Evolutionary conservation across 2,329 filamentous ascomycete genomes (phyloP).

Genomic region (Trichoderma simmonsii): DNA sequence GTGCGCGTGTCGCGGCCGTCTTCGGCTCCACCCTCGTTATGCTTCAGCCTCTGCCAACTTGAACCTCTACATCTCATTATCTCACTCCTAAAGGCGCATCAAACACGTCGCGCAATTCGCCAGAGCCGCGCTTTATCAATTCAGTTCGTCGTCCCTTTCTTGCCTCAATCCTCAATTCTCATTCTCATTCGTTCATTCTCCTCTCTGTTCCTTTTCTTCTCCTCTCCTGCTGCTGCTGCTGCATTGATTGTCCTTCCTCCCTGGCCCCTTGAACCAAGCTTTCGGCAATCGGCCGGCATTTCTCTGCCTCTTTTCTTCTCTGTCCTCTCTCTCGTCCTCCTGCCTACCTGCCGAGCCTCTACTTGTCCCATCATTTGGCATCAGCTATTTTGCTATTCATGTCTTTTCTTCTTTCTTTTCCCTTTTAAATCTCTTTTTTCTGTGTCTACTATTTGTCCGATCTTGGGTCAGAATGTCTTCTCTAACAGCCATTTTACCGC

Average conservation of each 20-base stretch:
- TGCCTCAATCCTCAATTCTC: conserved; percentile 17
- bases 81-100: conserved; percentile 22
- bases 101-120: conserved; percentile 25
- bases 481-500: conserved; percentile 56
- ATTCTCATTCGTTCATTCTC: conserved; percentile 19
- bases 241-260: conserved; percentile 5
- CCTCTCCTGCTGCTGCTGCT: conserved; percentile 2
- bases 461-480: conserved; percentile 42
- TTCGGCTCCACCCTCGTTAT: conserved; percentile 17
- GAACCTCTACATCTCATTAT: conserved; percentile 1
- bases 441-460: conserved; percentile 23
- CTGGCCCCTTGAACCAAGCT: conserved; percentile 12
- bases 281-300: conserved; percentile 18
- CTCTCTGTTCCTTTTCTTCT: conserved; percentile 7
- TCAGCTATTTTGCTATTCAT: conserved; percentile 20
- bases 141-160: conserved; percentile 33
- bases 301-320: conserved; percentile 4
- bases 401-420: conserved; percentile 26
- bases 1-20: conserved; percentile 14
- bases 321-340: background rate
- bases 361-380: background rate
- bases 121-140: conserved; percentile 31
- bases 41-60: conserved; percentile 20
- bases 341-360: conserved; percentile 3
- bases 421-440: conserved; percentile 21